Evolutionary conservation across 768 basidiomycete species (phyloP), one percentile per base, ranked within the genome.

Genomic region (Cystofilobasidium capitatum): DNA sequence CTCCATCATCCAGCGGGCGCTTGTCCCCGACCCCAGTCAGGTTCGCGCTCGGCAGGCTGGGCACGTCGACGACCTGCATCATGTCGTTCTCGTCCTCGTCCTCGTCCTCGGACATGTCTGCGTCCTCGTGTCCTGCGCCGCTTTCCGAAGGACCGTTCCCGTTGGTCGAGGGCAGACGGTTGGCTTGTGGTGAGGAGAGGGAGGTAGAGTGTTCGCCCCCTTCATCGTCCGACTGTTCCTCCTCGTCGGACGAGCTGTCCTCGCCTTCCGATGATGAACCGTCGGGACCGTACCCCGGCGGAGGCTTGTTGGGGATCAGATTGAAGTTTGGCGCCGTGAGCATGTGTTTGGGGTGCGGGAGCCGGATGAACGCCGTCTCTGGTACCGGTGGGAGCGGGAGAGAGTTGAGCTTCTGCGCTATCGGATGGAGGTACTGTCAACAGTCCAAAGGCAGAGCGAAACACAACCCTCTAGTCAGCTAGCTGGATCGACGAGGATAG

Each of bases 261-360:
- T 36, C 37, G 26, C 22, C 36, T 10, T 47, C 47, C 17, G 44
- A 36, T 24, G n/a, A 64, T 9, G 12, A 31, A 33, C 35, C 17
- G 5, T 44, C 45, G 6, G 17, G 33, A 14, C 55, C 54, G 42
- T 66, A 66, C 24, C 45, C 58, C 40, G 47, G 44, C 45, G 65
- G 65, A 20, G 65, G 65, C 47, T 68, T 68, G 60, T 77, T 73
- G 5, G 77, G 78, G 1, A 78, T 73, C 61, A 80, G 69, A 44
- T 77, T 73, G 70, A 79, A 80, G 60, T 79, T 78, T 22, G 78
- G 76, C 31, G 77, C 75, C 1, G 78, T 77, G 31, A 80, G 74
- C 12, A 78, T 73, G 42, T 79, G 76, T 39, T 75, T 69, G 0
- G 75, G 71, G 0, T 77, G 78, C 0, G 80, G 80, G 5, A 80